Percentiles rank a stretch among this genome's conserved stretches.
Conservation (phyloP, 2,329 filamentous ascomycete genomes). For the Fusarium kyushuense region DNA sequence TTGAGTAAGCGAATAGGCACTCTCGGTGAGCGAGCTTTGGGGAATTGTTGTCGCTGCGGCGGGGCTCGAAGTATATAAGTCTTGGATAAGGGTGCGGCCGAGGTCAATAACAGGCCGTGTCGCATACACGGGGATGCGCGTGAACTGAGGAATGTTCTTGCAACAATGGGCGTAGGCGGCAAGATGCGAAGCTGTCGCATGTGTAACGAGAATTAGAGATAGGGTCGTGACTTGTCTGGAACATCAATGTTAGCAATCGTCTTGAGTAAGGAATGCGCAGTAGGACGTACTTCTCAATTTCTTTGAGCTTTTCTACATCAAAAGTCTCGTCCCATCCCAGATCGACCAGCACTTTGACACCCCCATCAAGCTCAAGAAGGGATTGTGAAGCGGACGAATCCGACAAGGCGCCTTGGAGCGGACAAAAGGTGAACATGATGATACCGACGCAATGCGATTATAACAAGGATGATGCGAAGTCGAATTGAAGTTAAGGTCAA, state of each 20-base stretch:
- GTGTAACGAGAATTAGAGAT: conserved; percentile 92
- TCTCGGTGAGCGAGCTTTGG: conserved; percentile 75
- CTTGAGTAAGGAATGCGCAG: neutral
- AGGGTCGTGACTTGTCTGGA: conserved; percentile 87
- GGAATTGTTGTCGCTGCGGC: conserved; percentile 88
- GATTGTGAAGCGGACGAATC: conserved; percentile 90
- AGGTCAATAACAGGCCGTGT: conserved; percentile 94
- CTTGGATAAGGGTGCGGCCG: conserved; percentile 89
- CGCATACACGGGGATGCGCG: conserved; percentile 92
- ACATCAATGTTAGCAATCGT: conserved; percentile 36
- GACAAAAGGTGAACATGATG: conserved; percentile 94
- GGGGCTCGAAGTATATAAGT: conserved; percentile 90
- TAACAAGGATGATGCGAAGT: conserved; percentile 19
- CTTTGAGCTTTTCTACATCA: conserved; percentile 81
- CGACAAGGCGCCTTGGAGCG: conserved; percentile 90
- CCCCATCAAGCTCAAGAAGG: conserved; percentile 95
- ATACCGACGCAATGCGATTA: conserved; percentile 33
- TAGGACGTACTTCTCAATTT: conserved; percentile 83
- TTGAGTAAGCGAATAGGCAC: conserved; percentile 66
- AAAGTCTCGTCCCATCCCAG: conserved; percentile 97
- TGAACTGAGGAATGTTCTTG: conserved; percentile 94
- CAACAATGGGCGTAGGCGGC: conserved; percentile 96
- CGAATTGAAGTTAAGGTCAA: conserved; percentile 15
- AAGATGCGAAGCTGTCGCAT: conserved; percentile 90
- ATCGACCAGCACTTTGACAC: conserved; percentile 93